Evolutionary conservation across 306 rosid species (phyloP).

Genomic region (Carpinus fangiana): DNA sequence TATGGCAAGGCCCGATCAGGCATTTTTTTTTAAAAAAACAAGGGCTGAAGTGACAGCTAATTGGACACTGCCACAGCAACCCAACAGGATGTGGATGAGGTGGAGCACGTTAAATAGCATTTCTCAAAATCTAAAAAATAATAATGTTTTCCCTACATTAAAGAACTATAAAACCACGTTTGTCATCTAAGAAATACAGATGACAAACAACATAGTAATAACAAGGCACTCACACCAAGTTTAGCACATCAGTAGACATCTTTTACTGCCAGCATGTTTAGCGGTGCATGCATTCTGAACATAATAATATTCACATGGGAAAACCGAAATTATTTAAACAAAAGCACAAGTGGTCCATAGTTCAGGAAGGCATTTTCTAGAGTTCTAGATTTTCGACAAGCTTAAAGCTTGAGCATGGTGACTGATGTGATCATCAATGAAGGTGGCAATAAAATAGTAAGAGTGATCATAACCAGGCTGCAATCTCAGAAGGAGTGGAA

Average conservation of each 20-base stretch:
- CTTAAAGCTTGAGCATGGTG: constrained; percentile 85
- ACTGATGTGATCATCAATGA: constrained; percentile 86
- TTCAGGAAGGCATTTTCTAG: constrained; percentile 11
- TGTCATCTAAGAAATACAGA: too few species aligned
- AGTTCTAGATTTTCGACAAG: constrained; percentile 25
- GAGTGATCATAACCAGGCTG: constrained; percentile 93
- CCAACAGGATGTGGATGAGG: too few species aligned
- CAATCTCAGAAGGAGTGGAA: constrained; percentile 61
- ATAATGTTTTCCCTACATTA: not conserved
- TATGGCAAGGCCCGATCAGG: too few species aligned
- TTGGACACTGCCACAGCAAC: too few species aligned
- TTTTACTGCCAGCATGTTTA: not conserved
- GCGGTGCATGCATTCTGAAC: not conserved
- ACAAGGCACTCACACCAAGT: not conserved
- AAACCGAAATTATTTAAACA: constrained; percentile 1
- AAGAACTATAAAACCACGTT: not conserved
- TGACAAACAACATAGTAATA: too few species aligned
- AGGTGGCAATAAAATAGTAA: constrained; percentile 75
- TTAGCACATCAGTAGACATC: not conserved
- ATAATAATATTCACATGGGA: not conserved
- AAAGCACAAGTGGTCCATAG: constrained; percentile 6
- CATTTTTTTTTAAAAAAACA: too few species aligned
- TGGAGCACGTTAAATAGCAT: too few species aligned
- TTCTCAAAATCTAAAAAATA: not conserved
- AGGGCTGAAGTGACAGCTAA: too few species aligned